Conservation (phyloP, 495 filamentous ascomycete genomes). For the Hypoxylon fragiforme region DNA sequence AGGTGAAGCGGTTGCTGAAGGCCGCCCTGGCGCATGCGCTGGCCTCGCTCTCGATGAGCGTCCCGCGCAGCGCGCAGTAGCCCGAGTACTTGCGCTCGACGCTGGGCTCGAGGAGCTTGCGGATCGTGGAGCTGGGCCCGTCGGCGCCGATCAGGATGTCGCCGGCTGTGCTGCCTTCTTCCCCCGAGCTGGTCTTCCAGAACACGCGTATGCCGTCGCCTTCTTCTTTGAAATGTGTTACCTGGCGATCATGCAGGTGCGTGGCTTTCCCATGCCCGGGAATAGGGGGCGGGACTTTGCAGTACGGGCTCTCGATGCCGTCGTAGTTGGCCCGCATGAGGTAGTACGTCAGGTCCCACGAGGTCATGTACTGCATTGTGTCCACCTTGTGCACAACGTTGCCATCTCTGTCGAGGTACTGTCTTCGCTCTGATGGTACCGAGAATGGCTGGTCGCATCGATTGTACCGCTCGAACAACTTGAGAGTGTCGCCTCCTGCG, state of each 20-base stretch:
- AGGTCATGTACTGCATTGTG: constrained; percentile 52
- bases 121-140: constrained; percentile 57
- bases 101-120: constrained; percentile 48
- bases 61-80: constrained; percentile 60
- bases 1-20: constrained; percentile 44
- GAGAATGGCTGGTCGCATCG: constrained; percentile 41
- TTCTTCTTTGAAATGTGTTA: constrained; percentile 48
- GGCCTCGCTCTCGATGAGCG: constrained; percentile 47
- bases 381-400: constrained; percentile 46
- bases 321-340: constrained; percentile 60
- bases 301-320: constrained; percentile 52
- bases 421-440: constrained; percentile 40
- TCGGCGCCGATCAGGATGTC: constrained; percentile 60
- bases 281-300: constrained; percentile 39
- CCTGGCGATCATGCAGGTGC: constrained; percentile 52
- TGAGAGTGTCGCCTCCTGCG: constrained; percentile 43
- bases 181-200: constrained; percentile 43
- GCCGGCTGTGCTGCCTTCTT: constrained; percentile 40
- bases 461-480: constrained; percentile 42
- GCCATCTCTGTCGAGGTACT: constrained; percentile 51
- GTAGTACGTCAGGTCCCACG: constrained; percentile 60
- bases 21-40: constrained; percentile 32
- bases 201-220: constrained; percentile 42
- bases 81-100: constrained; percentile 58
- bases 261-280: constrained; percentile 45